These are phyloP conservation scores for Lodderomyces metapsilosis DNA, from an alignment of 1,139 yeast species.

Conservation along the genomic window DNA sequence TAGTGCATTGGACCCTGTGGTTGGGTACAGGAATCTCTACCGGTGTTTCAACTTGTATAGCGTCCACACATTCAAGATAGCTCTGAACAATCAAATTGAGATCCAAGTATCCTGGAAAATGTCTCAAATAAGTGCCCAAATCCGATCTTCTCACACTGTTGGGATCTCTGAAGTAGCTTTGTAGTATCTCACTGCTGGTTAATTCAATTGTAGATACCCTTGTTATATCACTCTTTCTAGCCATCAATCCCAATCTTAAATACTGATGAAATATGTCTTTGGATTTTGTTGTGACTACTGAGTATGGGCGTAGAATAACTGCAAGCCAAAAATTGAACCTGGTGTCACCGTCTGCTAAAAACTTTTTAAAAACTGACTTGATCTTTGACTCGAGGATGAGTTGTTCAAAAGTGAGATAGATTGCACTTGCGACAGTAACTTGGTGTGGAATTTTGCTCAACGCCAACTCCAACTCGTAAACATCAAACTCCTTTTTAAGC, in stretches of 20 bases:
- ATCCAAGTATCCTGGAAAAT: constrained; percentile 52
- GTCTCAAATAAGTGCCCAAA: constrained; percentile 59
- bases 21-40: constrained; percentile 13
- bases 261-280: constrained; percentile 20
- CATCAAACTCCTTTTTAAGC: constrained; percentile 20
- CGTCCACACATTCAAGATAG: constrained; percentile 23
- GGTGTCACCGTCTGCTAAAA: constrained; percentile 19
- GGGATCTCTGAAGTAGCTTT: constrained; percentile 15
- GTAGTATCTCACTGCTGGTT: constrained; percentile 12
- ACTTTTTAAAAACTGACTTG: constrained; percentile 11
- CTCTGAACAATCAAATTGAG: constrained; percentile 38
- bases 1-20: constrained; percentile 10
- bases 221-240: constrained; percentile 58
- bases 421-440: constrained; percentile 20
- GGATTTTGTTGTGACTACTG: constrained; percentile 7
- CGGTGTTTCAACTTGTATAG: constrained; percentile 8
- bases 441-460: constrained; percentile 17
- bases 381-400: constrained; percentile 9
- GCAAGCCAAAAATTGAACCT: constrained; percentile 48
- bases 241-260: constrained; percentile 68
- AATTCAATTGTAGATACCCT: constrained; percentile 41
- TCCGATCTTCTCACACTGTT: constrained; percentile 47
- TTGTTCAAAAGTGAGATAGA: constrained; percentile 21
- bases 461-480: constrained; percentile 11
- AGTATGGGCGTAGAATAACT: constrained; percentile 50